Percentiles rank a stretch among this genome's conserved stretches.
phyloP scores from a whole-genome alignment of 2,329 filamentous ascomycete species.

The Exophiala mesophila region DNA sequence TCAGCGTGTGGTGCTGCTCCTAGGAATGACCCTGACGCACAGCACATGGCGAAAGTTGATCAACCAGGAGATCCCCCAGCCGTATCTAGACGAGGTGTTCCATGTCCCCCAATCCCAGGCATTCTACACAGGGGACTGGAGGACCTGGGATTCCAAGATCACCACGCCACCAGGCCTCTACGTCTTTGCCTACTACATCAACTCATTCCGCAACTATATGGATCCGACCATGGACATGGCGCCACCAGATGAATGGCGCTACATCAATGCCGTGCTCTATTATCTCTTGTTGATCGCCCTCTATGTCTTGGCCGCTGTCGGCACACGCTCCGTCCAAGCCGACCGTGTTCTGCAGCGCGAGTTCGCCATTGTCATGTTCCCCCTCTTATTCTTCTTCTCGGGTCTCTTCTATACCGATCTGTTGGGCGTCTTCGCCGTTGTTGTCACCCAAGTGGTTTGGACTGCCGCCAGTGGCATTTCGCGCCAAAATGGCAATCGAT shows the following conservation, averaged over 20 bases:
- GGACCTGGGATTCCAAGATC: constrained; percentile 90
- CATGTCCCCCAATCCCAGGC: constrained; percentile 84
- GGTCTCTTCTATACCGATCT: constrained; percentile 94
- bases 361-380: constrained; percentile 65
- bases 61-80: constrained; percentile 48
- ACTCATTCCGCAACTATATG: constrained; percentile 47
- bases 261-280: constrained; percentile 17
- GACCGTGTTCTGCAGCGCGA: constrained; percentile 21
- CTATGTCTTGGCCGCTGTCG: constrained; percentile 17
- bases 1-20: constrained; percentile 16
- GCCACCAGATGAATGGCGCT: constrained; percentile 17
- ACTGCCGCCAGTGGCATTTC: constrained; percentile 9
- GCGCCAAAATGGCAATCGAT: neutral
- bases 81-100: constrained; percentile 54
- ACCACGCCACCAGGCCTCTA: constrained; percentile 90
- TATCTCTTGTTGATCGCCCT: constrained; percentile 23
- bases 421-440: constrained; percentile 69
- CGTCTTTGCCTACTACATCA: constrained; percentile 45
- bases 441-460: constrained; percentile 60
- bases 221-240: constrained; percentile 33
- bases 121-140: constrained; percentile 66
- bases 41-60: constrained; percentile 41
- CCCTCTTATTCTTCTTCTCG: constrained; percentile 92
- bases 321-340: constrained; percentile 52
- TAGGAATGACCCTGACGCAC: constrained; percentile 18